Base-by-base conservation (phyloP, 192 early-diverging fungal genomes). In the Coemansia interrupta region DNA sequence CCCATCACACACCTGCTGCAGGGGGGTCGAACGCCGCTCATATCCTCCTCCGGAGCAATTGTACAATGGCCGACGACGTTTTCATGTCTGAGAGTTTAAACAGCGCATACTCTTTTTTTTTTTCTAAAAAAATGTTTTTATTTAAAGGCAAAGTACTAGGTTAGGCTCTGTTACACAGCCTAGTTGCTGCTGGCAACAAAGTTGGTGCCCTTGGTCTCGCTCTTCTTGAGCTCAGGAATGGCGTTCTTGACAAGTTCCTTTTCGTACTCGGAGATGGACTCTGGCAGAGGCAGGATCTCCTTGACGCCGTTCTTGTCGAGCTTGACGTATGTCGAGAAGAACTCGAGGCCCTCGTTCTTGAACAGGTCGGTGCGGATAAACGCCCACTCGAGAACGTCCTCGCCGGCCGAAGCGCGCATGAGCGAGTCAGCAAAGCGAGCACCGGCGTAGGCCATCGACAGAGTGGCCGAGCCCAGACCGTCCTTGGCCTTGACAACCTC, bases 401-500 rank as follows among this genome's bases (percentile, higher is more conserved):
- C 86, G 50, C 78, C 80, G 18, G 90, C 82, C 19, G 68, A 72
- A 51, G 94, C 93, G 41, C 90, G 83, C 53, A 99, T 77, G 66
- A 99, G 82, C 17, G 88, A 88, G 77, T 90, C 83, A 54, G 94
- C 86, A 81, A 99, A 96, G 52, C 95, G 88, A 15, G 93, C 93
- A 36, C 88, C 91, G 53, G 91, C 90, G 38, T 81, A 87, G 38
- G 92, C 91, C 93, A 94, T 93, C 47, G 91, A 92, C 32, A 95
- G 83, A 6, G 91, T 94, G 28, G 92, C 91, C 22, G 89, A 90
- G 46, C 91, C 93, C 19, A 87, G 84, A 56, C 96, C 96, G 82
- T 93, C 89, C 88, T 99, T 99, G 71, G 97, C 97, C 87, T 99
- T 91, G 73, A 99, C 97, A 56, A 99, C 97, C 74, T 99, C 97